Evolutionary conservation across 345 rosid species (phyloP), one percentile per base, ranked within the genome.

Genomic region (Mangifera indica): DNA sequence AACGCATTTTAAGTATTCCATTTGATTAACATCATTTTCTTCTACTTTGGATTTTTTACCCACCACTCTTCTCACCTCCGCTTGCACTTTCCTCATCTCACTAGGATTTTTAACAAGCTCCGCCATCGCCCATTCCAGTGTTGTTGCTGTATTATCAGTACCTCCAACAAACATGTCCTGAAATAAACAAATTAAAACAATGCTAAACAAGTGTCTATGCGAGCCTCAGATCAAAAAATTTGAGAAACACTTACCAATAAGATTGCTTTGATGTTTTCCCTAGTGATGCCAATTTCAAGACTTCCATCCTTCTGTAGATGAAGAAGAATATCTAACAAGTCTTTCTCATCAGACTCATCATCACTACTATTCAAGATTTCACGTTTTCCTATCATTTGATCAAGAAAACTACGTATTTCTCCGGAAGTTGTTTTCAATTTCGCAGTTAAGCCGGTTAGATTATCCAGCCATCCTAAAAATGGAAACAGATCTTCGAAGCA

Each of bases 401-500:
- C 72, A 32, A 74, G 20, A 6, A 74, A 61, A 40, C 1, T 10
- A 12, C 53, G 12, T 7, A 67, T 49, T 21, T 20, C 62, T 59
- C 18, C 12, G 7, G 25, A 25, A 51, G 77, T 67, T 0, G 5
- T 12, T 25, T 13, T 25, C 26, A 74, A 12, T 0, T 18, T 49
- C 6, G 24, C 52, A 22, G 22, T 9, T n/a, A 59, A 34, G 5
- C 77, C 72, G 0, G 74, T 72, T 6, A 79, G 48, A 45, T 24
- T 10, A 63, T 80, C 82, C 45, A 80, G 7, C 69, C 76, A 76
- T 3, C 72, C 63, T 18, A 80, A 18, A 10, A 10, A 29, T 3
- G 79, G 77, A 65, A 76, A 5, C 13, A 72, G 4, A 72, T 80
- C 79, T 54, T 53, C 37, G n/a, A 79, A 72, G 49, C 69, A 63